Base-by-base conservation (phyloP, 306 rosid species). In the Ormosia emarginata region DNA sequence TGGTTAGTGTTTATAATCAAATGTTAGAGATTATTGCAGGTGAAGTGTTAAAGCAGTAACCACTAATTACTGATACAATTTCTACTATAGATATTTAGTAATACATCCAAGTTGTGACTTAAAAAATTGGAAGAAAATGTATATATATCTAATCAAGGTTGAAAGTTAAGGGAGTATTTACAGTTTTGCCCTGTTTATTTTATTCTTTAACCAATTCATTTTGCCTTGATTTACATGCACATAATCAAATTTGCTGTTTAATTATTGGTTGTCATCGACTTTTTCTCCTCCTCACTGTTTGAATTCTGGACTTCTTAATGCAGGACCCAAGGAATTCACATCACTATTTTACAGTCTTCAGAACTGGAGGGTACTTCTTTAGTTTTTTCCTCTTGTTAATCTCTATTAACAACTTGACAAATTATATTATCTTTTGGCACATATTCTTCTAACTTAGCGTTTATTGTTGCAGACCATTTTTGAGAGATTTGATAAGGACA, bases 301-400 rank as follows among this genome's bases (percentile, higher is more conserved):
- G 46, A 71, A 50, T 50, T 71, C 32, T 61, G 63, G 41, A 69
- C 53, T 69, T 74, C 3, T 34, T 71, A 64, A 80, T 78, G 86
- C 88, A 95, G 98, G 99, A 65, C 98, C 99, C 40, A 93, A 93
- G 92, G 99, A 95, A 80, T 95, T 95, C 83, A 85, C 92, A 64
- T 67, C 96, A 17, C 55, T 95, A 62, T 93, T 95, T 86, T 92
- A 95, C 89, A 89, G 97, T 80, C 99, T 95, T 80, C 98, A 92
- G 87, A 90, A 67, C 86, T 93, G 99, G 99, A 91, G 97, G 97
- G 99, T 95, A 85, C 72, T 79, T 73, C 59, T 34, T 34, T 33
- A 12, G 36, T 15, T 32, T 8, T 62, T 10, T 40, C 29, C n/a
- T 53, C 30, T 33, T 11, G 49, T 49, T 65, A 4, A 18, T 52